Evolutionary conservation across 371 early-diverging fungal genomes (phyloP).

Genomic region (Dichotomocladium elegans): DNA sequence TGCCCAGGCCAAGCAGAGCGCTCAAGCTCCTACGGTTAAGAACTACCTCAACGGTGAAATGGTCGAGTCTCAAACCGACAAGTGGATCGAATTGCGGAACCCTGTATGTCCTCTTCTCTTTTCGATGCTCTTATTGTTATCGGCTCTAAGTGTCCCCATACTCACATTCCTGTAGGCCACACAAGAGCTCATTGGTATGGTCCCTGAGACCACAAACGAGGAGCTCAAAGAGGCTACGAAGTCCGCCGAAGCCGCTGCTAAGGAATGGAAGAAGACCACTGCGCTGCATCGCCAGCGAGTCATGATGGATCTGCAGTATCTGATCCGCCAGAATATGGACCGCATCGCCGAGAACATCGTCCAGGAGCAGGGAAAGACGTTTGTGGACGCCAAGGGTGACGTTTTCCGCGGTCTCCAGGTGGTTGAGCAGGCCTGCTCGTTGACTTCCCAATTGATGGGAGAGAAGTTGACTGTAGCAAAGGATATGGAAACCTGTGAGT

Average conservation of each 20-base stretch:
- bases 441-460: conserved; percentile 82
- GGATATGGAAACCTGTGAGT: conserved; percentile 90
- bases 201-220: conserved; percentile 86
- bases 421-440: conserved; percentile 85
- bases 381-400: conserved; percentile 91
- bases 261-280: conserved; percentile 85
- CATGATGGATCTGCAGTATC: conserved; percentile 89
- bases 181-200: conserved; percentile 84
- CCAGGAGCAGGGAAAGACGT: conserved; percentile 92
- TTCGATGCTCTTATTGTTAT: neutral
- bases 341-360: conserved; percentile 84
- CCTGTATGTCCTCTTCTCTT: conserved; percentile 55
- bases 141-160: neutral
- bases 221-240: conserved; percentile 85
- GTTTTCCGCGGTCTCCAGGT: conserved; percentile 89
- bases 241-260: conserved; percentile 76
- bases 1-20: conserved; percentile 13
- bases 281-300: conserved; percentile 83
- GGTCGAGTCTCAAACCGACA: conserved; percentile 78
- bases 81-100: conserved; percentile 89
- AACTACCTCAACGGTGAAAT: conserved; percentile 92
- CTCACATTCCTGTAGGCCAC: conserved; percentile 72
- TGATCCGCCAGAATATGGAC: conserved; percentile 84
- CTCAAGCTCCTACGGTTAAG: conserved; percentile 60
- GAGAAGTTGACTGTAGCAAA: conserved; percentile 82